Evolutionary conservation across 805 yeast genomes (phyloP), one percentile per base, ranked within the genome.

Genomic region (Saccharomycopsis babjevae): DNA sequence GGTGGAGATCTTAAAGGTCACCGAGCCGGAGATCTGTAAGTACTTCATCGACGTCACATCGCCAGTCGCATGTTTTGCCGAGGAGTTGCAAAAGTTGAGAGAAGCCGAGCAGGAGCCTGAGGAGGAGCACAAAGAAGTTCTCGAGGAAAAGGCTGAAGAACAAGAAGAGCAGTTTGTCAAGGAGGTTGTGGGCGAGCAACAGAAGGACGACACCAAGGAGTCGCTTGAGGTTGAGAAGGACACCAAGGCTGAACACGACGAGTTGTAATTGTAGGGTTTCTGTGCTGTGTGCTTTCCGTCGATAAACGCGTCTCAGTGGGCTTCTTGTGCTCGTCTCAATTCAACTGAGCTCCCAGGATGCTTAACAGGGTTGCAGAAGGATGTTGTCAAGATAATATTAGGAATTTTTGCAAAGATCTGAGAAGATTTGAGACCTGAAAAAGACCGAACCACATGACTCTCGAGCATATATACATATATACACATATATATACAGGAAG

Each of bases 21-120:
- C 85, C 50, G 99, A 94, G 73, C 93, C 94, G 1, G 96, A 92
- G 66, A 89, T 86, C 70, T 94, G 99, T 73, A 85, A 81, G 63
- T 94, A 94, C 70, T 71, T 72, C 57, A 77, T 92, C 60, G 79
- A 71, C 40, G 69, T 76, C 34, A 68, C 67, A 30, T 72, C 76
- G 2, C 80, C 80, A 22, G 62, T 77, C 60, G 81, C 79, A 11
- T 78, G 81, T 66, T 64, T 59, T 40, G 57, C 61, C 39, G 57
- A 54, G 5, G 62, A 63, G 18, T 56, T 62, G 36, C 25, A 46
- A 32, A 46, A 22, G 15, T 46, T 46, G 52, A 46, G 28, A 22
- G 52, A 46, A 46, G 18, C 30, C 3, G 52, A 46, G 6, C 54
- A 57, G 54, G 18, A 34, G 22, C 28, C 32, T 32, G 54, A 57